phyloP scores from a whole-genome alignment of 495 filamentous ascomycete genomes.

The Viridothelium virens region DNA sequence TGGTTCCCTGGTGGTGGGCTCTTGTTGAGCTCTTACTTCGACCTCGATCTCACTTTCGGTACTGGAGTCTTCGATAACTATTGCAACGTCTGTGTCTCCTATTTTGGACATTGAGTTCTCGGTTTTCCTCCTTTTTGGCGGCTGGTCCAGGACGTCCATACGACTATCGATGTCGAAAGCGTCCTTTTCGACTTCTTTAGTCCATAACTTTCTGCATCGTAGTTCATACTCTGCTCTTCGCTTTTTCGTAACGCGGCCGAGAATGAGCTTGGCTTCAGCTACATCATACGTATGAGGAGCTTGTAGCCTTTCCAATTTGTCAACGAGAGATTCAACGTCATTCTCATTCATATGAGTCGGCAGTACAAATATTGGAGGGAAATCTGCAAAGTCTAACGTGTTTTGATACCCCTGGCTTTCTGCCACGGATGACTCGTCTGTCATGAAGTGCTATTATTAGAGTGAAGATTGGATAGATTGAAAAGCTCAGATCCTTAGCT shows the following conservation, averaged over 20 bases:
- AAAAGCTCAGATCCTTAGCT: too few relatives aligned
- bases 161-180: conserved; percentile 12
- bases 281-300: conserved; percentile 63
- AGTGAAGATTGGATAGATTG: not conserved
- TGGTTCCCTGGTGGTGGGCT: not conserved
- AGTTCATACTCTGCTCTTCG: conserved; percentile 72
- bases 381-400: conserved; percentile 32
- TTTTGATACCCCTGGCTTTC: not conserved
- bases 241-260: conserved; percentile 62
- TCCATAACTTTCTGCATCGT: conserved; percentile 54
- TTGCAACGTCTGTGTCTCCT: conserved; percentile 12
- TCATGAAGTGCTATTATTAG: not conserved
- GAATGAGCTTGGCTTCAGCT: conserved; percentile 61
- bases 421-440: not conserved
- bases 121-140: conserved; percentile 10
- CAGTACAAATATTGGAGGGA: conserved; percentile 70
- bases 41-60: conserved; percentile 34
- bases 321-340: conserved; percentile 55
- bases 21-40: not conserved
- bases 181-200: conserved; percentile 42
- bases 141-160: conserved; percentile 19
- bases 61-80: conserved; percentile 35
- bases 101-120: conserved; percentile 24
- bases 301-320: conserved; percentile 46
- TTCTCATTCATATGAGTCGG: conserved; percentile 57